phyloP scores from a whole-genome alignment of 2,329 filamentous ascomycete species.

The Chaetomium globosum region DNA sequence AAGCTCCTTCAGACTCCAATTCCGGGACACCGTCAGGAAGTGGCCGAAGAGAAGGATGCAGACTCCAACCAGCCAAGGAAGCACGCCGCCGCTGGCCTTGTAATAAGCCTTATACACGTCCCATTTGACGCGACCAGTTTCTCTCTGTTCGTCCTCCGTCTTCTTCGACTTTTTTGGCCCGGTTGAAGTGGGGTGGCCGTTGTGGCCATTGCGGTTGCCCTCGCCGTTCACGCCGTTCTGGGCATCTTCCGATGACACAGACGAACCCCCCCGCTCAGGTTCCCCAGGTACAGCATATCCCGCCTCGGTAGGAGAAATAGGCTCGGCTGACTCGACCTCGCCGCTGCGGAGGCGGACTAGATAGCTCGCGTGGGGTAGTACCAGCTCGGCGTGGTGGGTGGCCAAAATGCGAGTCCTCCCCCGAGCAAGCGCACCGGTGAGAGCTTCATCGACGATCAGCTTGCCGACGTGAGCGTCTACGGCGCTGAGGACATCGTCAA shows the following conservation, averaged over 20 bases:
- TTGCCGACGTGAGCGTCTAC: constrained; percentile 49
- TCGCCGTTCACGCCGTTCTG: constrained; percentile 4
- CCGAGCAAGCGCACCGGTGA: constrained; percentile 53
- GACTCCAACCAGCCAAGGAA: constrained; percentile 39
- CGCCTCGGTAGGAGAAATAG: constrained; percentile 21
- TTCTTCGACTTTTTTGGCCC: constrained; percentile 22
- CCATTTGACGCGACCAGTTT: constrained; percentile 42
- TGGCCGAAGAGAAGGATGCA: constrained; percentile 37
- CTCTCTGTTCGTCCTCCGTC: constrained; percentile 39
- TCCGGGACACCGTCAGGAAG: constrained; percentile 37
- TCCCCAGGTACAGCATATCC: not conserved
- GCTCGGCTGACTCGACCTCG: constrained; percentile 36
- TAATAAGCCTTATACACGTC: constrained; percentile 43
- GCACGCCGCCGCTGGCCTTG: constrained; percentile 38
- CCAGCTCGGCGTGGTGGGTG: constrained; percentile 52
- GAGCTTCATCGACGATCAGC: constrained; percentile 55
- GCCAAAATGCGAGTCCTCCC: constrained; percentile 66
- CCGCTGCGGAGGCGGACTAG: constrained; percentile 40
- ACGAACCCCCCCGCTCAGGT: not conserved
- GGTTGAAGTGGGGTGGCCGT: not conserved
- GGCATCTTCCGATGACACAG: not conserved
- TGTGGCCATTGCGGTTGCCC: constrained; percentile 6
- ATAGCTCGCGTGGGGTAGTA: constrained; percentile 39
- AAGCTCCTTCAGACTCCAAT: constrained; percentile 44
- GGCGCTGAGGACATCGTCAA: constrained; percentile 57